Base-by-base conservation (phyloP, 2,329 filamentous ascomycete genomes). In the Fusarium verrucosum region DNA sequence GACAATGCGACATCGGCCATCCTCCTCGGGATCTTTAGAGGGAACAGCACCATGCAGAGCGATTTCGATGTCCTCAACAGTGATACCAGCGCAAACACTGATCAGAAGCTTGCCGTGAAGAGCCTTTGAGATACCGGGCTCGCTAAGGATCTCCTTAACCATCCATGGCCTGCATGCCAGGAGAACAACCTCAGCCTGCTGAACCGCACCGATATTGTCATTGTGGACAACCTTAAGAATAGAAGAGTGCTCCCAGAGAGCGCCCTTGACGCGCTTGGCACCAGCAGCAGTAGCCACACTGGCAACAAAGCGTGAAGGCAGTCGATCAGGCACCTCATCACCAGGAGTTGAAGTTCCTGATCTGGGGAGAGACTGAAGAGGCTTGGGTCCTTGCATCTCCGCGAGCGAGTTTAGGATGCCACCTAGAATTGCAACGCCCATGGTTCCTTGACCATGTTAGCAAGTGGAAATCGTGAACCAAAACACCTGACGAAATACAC, bases 341-440 rank as follows among this genome's bases (percentile, higher is more conserved):
- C 73, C 70, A 3, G 81, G 81, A 5, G 79, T 81, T 19, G 81
- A 79, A 5, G 76, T 73, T 58, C 80, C 77, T 4, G 82, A 79
- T 30, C 76, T 66, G 26, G 72, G 61, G 14, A 61, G 79, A 46
- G 73, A 77, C 72, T 80, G 80, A 43, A 80, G 79, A 66, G 77
- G 83, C 65, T 78, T 78, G 46, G 78, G 78, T 22, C 76, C 79
- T 51, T 81, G 81, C 74, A 83, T 79, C 66, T 79, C 83, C 35
- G 81, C 80, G 40, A 95, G 83, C 11, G 90, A 91, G 59, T 86
- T 82, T 69, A 96, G 85, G 73, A 97, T 89, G 65, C 92, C 92
- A 51, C 86, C 88, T 55, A 96, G 85, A 69, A 96, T 94, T 56
- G 92, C 92, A 60, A 92, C 91, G 58, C 92, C 92, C 87, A 96